These are phyloP conservation scores for Claviceps quebecensis DNA, from an alignment of 2,329 filamentous ascomycete species.

Conservation along the genomic window DNA sequence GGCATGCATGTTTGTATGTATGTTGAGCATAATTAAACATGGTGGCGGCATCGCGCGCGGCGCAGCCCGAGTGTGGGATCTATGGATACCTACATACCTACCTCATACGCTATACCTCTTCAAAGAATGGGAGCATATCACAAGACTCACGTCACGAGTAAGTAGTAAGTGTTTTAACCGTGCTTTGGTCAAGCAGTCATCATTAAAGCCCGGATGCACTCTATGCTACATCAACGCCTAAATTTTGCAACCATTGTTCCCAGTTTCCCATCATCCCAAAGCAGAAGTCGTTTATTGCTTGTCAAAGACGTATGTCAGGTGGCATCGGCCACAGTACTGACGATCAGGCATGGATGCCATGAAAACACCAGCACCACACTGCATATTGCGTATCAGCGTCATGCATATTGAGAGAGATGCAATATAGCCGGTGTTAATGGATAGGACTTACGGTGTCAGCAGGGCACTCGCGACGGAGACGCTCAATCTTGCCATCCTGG, in stretches of 20 bases:
- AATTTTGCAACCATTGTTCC: conserved; percentile 18
- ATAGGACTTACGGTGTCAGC: conserved; percentile 58
- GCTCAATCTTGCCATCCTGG: conserved; percentile 99
- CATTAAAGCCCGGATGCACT: conserved; percentile 26
- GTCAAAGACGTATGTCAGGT: conserved; percentile 61
- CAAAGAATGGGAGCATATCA: too few species aligned
- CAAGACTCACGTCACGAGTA: not conserved
- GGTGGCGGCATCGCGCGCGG: too few species aligned
- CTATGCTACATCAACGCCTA: conserved; percentile 30
- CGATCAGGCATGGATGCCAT: conserved; percentile 99
- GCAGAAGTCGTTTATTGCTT: conserved; percentile 36
- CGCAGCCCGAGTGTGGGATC: too few species aligned
- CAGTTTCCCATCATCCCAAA: conserved; percentile 19
- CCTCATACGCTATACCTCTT: too few species aligned
- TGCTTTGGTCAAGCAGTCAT: conserved; percentile 22
- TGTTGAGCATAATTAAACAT: too few species aligned
- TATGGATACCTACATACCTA: too few species aligned
- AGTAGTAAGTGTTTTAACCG: not conserved
- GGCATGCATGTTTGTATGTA: too few species aligned
- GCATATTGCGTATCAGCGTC: not conserved
- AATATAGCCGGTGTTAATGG: not conserved
- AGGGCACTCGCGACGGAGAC: conserved; percentile 95
- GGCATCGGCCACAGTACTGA: conserved; percentile 81
- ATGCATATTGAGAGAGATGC: not conserved
- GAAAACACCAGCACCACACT: conserved; percentile 99